phyloP scores from a whole-genome alignment of 2,329 filamentous ascomycete species.

The Monilinia aucupariae region DNA sequence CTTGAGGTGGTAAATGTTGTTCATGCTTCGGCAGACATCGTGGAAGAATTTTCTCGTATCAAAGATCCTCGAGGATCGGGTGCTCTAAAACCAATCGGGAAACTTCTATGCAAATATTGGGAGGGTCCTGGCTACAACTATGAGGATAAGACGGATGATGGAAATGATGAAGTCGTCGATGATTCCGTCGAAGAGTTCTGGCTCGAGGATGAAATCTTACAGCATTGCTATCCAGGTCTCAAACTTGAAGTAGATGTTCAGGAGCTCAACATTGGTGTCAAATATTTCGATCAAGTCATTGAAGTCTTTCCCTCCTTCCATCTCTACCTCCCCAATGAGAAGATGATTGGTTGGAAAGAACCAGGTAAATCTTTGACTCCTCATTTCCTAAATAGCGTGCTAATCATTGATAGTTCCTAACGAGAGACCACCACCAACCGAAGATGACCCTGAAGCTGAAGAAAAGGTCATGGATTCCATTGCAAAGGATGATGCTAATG shows the following conservation, averaged over 20 bases:
- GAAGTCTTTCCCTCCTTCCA: slow-evolving; percentile 58
- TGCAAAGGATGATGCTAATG: slow-evolving; percentile 17
- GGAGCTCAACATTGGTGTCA: slow-evolving; percentile 53
- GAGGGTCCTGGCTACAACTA: slow-evolving; percentile 35
- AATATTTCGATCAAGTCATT: slow-evolving; percentile 57
- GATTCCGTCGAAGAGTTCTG: slow-evolving; percentile 52
- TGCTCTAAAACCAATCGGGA: slow-evolving; percentile 42
- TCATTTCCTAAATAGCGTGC: not conserved
- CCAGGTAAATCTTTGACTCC: slow-evolving; percentile 37
- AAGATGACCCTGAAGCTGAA: slow-evolving; percentile 32
- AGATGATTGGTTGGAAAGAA: slow-evolving; percentile 62
- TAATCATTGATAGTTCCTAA: slow-evolving; percentile 27
- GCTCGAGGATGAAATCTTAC: slow-evolving; percentile 58
- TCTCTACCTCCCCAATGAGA: slow-evolving; percentile 59
- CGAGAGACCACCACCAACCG: slow-evolving; percentile 30
- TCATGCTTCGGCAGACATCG: slow-evolving; percentile 39
- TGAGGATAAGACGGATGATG: slow-evolving; percentile 29
- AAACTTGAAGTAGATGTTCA: slow-evolving; percentile 53
- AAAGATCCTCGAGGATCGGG: slow-evolving; percentile 34
- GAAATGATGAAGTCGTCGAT: slow-evolving; percentile 28
- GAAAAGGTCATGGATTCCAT: slow-evolving; percentile 23
- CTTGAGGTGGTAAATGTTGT: slow-evolving; percentile 56
- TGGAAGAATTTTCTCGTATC: slow-evolving; percentile 43
- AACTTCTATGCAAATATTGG: slow-evolving; percentile 41
- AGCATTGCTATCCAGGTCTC: slow-evolving; percentile 58